phyloP scores from a whole-genome alignment of 2,329 filamentous ascomycete genomes.

The Trichoderma sp. region DNA sequence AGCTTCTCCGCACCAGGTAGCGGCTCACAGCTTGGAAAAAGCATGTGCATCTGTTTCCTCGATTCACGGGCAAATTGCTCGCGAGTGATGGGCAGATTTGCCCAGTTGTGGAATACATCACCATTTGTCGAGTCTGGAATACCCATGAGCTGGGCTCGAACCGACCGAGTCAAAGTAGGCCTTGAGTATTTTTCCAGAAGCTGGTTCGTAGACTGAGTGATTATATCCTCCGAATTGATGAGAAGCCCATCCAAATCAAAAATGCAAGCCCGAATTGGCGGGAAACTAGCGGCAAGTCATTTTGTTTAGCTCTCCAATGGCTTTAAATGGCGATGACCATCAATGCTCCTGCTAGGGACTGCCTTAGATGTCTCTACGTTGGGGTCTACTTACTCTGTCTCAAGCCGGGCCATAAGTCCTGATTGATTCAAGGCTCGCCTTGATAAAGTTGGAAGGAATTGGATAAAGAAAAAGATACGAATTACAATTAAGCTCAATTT shows the following conservation, averaged over 20 bases:
- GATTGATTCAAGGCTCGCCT: not conserved
- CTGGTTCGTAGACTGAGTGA: slow-evolving; percentile 14
- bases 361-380: not conserved
- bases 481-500: too few relatives aligned
- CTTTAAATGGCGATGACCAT: not conserved
- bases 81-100: slow-evolving; percentile 1
- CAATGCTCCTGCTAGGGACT: not conserved
- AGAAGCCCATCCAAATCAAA: slow-evolving; percentile 14
- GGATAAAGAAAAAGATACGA: too few relatives aligned
- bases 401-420: not conserved
- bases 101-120: slow-evolving; percentile 11
- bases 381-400: not conserved
- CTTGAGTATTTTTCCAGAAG: slow-evolving; percentile 9
- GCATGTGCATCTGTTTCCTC: not conserved
- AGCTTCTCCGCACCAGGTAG: slow-evolving; percentile 11
- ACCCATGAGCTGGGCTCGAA: slow-evolving; percentile 14
- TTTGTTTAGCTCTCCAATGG: not conserved
- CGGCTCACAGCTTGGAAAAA: slow-evolving; percentile 6
- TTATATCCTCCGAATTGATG: slow-evolving; percentile 18
- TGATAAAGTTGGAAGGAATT: not conserved
- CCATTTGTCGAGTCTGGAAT: slow-evolving; percentile 10
- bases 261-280: slow-evolving; percentile 8
- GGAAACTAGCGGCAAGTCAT: not conserved
- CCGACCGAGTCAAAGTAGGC: not conserved
- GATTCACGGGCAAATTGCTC: slow-evolving; percentile 13